These are phyloP conservation scores for Naganishia liquefaciens DNA, from an alignment of 1,284 basidiomycete genomes.

Conservation along the genomic window DNA sequence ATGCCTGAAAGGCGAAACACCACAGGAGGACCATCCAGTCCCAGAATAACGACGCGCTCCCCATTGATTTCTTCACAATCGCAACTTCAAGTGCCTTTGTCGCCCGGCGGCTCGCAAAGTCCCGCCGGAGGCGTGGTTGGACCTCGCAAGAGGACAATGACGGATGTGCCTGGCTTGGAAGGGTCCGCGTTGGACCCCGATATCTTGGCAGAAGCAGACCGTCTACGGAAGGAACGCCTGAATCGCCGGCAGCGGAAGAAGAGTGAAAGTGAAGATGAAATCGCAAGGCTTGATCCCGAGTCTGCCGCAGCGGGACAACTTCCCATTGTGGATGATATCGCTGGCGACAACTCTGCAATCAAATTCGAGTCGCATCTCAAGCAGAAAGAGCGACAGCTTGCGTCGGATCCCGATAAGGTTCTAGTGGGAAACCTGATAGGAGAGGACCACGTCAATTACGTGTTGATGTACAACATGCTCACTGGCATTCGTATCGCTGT, in stretches of 20 bases:
- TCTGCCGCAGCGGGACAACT: conserved; percentile 36
- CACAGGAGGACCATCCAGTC: conserved; percentile 8
- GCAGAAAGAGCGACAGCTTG: conserved; percentile 16
- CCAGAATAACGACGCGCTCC: conserved; percentile 33
- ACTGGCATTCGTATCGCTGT: conserved; percentile 95
- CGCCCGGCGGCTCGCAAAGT: background rate
- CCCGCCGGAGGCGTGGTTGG: background rate
- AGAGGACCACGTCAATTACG: conserved; percentile 96
- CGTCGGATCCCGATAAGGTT: conserved; percentile 57
- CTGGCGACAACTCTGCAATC: background rate
- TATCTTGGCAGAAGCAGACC: conserved; percentile 78
- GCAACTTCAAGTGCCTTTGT: conserved; percentile 33
- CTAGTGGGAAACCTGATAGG: conserved; percentile 93
- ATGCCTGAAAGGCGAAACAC: conserved; percentile 24
- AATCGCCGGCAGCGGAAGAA: conserved; percentile 63
- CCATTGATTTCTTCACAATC: conserved; percentile 45
- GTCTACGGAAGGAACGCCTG: conserved; percentile 72
- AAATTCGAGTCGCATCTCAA: conserved; percentile 7
- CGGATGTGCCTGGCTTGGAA: conserved; percentile 45
- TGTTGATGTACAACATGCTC: conserved; percentile 99
- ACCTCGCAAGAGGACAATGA: conserved; percentile 20
- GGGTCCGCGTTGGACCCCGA: conserved; percentile 60
- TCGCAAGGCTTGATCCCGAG: conserved; percentile 54
- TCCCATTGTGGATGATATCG: background rate
- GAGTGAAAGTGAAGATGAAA: conserved; percentile 60